Base-by-base conservation (phyloP, 2,329 filamentous ascomycete species). In the Cadophora malorum region DNA sequence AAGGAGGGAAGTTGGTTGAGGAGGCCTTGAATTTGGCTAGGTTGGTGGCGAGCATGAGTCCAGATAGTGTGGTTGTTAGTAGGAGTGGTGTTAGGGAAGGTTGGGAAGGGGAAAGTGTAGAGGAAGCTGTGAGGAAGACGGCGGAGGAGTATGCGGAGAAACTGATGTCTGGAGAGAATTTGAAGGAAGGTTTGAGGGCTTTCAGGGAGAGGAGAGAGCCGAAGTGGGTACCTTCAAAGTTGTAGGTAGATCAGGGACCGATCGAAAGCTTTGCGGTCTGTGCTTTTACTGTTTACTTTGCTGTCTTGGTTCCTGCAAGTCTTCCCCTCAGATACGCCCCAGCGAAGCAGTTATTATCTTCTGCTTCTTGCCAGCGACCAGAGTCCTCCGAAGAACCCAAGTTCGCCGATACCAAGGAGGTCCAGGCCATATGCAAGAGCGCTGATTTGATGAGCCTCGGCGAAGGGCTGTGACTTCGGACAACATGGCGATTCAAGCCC, bases 171-270 rank as follows among this genome's bases (percentile, higher is more conserved):
- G 80, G 82, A 0, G 80, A 83, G 67, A 86, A 86, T 76, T 77
- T 83, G n/a, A 75, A 79, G 19, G 83, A 84, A 69, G 84, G 84
- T 0, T 71, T 86, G 63, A 78, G 76, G 67, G 85, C 85, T 5
- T 88, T 87, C 79, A 80, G 80, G 45, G 79, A 82, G 74, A 85
- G 85, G 78, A 78, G 81, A 72, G 77, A 80, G 71, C 83, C 84
- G 21, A 73, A 80, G 31, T 86, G 83, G 83, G 80, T 80, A 59
- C 79, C 82, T 33, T 62, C 59, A n/a, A 62, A 62, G 23, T 35
- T 62, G 33, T 59, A 59, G 35, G 4, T 38, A 28, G 28, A 28
- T 28, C 5, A 28, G 28, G 12, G 33, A 33, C 10, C 10, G 41
- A 21, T n/a, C 25, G 33, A 38, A 21, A 5, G n/a, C 45, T 21